Evolutionary conservation across 208 protist species (phyloP), one percentile per base, ranked within the genome.

Genomic region (Vickermania spadyakhi): DNA sequence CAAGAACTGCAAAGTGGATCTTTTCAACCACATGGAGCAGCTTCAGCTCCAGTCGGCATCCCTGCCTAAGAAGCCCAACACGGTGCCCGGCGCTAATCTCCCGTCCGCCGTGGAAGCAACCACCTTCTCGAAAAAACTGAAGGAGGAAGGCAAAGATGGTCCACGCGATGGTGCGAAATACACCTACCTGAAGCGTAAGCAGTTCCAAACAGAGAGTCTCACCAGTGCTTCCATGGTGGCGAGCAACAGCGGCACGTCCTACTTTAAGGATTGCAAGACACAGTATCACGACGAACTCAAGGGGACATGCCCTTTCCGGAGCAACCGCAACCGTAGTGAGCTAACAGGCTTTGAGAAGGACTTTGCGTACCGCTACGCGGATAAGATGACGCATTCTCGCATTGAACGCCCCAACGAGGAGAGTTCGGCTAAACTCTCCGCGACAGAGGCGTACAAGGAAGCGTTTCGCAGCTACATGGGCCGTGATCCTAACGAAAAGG

Each of bases 361-460:
- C 59, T 95, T 95, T 64, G 83, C 87, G n/a, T 69, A 84, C 58
- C 82, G 83, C 26, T 92, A 91, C 56, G 81, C 85, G 0, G 76
- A 81, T 65, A 78, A 79, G 14, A 28, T 70, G 31, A 81, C 76
- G 13, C 59, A 73, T 28, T 64, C 52, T 0, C 58, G 61, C 28
- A 66, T 88, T 14, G 73, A 75, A 56, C 83, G 83, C 27, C 2
- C 68, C 42, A 31, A 50, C 36, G 22, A 28, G 25, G 41, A 64
- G 11, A 72, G 84, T 45, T 59, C 56, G 31, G 70, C 75, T 22
- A 64, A 72, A 0, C 52, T 63, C 7, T 55, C 73, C 0, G 84
- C 85, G 5, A 66, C 57, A 2, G 76, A 86, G 61, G 83, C 84
- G 2, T 95, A 95, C 70, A 75, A 57, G n/a, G 53, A 65, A 36